These are phyloP conservation scores for Codiaeum variegatum DNA, from an alignment of 441 rosid species.

Conservation along the genomic window DNA sequence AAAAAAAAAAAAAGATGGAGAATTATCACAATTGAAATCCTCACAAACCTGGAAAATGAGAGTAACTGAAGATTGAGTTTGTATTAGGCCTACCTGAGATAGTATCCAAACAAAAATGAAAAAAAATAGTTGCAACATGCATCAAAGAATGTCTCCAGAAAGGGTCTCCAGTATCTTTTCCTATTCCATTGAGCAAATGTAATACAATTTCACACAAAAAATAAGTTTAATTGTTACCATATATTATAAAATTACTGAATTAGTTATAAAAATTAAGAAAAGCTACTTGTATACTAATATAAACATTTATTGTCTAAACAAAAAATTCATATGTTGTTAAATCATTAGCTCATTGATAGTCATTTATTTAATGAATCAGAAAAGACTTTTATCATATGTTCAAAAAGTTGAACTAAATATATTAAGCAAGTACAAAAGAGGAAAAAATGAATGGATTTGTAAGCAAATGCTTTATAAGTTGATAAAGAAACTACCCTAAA, in stretches of 20 bases:
- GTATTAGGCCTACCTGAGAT: slow-evolving; percentile 43
- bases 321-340: neutral
- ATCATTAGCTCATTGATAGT: neutral
- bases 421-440: neutral
- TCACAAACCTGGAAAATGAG: slow-evolving; percentile 13
- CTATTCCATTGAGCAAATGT: slow-evolving; percentile 45
- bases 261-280: neutral
- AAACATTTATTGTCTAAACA: neutral
- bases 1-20: neutral
- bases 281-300: neutral
- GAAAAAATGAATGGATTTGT: neutral
- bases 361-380: neutral
- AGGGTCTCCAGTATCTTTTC: slow-evolving; percentile 62
- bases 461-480: neutral
- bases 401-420: neutral
- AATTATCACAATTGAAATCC: neutral
- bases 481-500: neutral
- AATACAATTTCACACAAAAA: slow-evolving; percentile 31
- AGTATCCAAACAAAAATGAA: slow-evolving; percentile 64
- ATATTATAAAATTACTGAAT: neutral
- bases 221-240: slow-evolving; percentile 18
- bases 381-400: neutral
- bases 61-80: slow-evolving; percentile 12
- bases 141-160: slow-evolving; percentile 56
- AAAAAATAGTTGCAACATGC: slow-evolving; percentile 51